These are phyloP conservation scores for Malus hybrid DNA, from an alignment of 331 rosid genomes.

Conservation along the genomic window DNA sequence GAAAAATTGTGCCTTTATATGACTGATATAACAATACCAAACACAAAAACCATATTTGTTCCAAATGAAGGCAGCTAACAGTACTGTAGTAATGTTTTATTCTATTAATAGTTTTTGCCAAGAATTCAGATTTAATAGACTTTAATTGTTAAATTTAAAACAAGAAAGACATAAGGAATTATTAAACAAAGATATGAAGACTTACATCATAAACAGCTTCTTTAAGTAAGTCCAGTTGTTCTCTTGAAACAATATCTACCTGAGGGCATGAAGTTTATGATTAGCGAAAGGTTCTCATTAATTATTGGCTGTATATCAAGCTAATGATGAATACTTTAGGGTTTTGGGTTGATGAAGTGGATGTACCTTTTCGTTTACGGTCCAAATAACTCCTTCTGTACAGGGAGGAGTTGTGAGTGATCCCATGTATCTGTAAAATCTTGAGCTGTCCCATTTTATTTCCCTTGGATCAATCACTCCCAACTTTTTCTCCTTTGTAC, in stretches of 20 bases:
- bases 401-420: slow-evolving; percentile 85
- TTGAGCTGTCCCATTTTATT: slow-evolving; percentile 23
- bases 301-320: neutral
- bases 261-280: slow-evolving; percentile 6
- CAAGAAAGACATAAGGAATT: neutral
- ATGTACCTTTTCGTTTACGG: slow-evolving; percentile 40
- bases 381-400: slow-evolving; percentile 69
- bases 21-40: no score
- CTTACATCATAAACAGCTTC: slow-evolving; percentile 62
- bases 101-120: no score
- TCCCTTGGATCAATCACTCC: slow-evolving; percentile 42
- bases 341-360: neutral
- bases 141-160: neutral
- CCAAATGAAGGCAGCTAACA: no score
- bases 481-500: slow-evolving; percentile 11
- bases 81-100: no score
- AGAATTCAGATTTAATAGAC: neutral
- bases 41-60: no score
- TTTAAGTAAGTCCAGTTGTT: slow-evolving; percentile 38
- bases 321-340: no score
- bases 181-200: neutral
- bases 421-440: slow-evolving; percentile 57
- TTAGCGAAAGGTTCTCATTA: neutral
- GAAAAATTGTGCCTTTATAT: neutral
- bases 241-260: slow-evolving; percentile 34